Base-by-base conservation (phyloP, 805 yeast genomes). In the Starmera pachycereana region DNA sequence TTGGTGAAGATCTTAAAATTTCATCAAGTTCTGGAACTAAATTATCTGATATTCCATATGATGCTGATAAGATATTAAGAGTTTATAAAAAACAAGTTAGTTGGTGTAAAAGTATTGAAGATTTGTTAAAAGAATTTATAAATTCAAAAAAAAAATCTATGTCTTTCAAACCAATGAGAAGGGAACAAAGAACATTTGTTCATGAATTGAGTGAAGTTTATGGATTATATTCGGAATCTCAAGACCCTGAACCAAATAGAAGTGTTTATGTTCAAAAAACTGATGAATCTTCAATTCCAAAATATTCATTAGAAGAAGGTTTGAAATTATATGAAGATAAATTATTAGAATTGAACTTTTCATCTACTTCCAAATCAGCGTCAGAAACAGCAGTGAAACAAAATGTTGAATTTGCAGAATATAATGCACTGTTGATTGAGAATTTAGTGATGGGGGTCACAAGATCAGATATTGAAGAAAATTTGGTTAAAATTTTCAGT, bases 231-330 rank as follows among this genome's bases (percentile, higher is more conserved):
- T 66, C 81, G 0, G 88, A 83, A 50, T 74, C 89, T 2, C 92
- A 84, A 45, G 96, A 85, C 57, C 74, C 73, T 3, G 96, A 86
- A 47, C 96, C 96, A 0, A 67, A 74, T 39, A 60, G 95, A 44
- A 74, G 81, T 10, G 90, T 87, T 1, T 78, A 73, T 46, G 67
- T 87, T n/a, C 60, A 65, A 37, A 57, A 66, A 35, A 52, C 56
- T 7, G 42, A 49, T 11, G 46, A 40, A 1, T 54, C 65, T 0
- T 50, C 45, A 9, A 41, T 63, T 3, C 85, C 87, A 0, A 49
- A 53, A 10, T 49, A 68, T 34, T 62, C 69, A 2, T 58, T 81
- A n/a, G 61, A 61, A 27, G 72, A 72, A 38, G 72, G 73, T 0
- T 50, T 68, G 18, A 49, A 55, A 6, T 50, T 58, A 6, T 47